A percentile compares a stretch with the other conserved stretches of the same genome.
Evolutionary conservation across 371 early-diverging fungal genomes (phyloP).

Genomic region (Mortierella sp.): DNA sequence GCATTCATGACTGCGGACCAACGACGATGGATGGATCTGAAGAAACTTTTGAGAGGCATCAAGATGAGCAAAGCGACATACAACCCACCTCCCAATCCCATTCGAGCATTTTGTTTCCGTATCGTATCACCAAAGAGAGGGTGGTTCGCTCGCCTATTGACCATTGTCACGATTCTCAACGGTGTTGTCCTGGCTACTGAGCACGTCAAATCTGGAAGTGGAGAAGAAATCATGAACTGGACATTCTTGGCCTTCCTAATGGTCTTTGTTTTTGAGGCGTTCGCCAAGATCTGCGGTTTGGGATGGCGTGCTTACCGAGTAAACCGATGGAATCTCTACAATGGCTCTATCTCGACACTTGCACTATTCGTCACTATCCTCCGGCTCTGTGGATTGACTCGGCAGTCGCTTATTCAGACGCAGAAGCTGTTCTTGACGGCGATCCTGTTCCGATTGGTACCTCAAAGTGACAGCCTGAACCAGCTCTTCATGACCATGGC

Average conservation of each 20-base stretch:
- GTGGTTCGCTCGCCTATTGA: conserved; percentile 61
- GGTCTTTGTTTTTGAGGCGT: conserved; percentile 65
- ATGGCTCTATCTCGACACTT: conserved; percentile 61
- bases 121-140: conserved; percentile 64
- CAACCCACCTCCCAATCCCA: conserved; percentile 45
- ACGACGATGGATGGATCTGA: conserved; percentile 76
- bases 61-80: conserved; percentile 67
- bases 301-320: conserved; percentile 68
- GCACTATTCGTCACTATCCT: conserved; percentile 61
- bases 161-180: conserved; percentile 60
- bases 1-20: conserved; percentile 77
- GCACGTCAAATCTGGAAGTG: conserved; percentile 30
- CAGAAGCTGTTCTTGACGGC: conserved; percentile 75
- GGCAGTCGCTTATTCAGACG: conserved; percentile 62
- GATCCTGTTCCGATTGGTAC: conserved; percentile 72
- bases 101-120: conserved; percentile 61
- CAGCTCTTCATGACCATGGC: conserved; percentile 75
- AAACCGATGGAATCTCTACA: conserved; percentile 73
- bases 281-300: conserved; percentile 62
- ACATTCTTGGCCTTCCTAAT: conserved; percentile 59
- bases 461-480: conserved; percentile 70
- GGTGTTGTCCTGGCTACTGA: conserved; percentile 69
- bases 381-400: conserved; percentile 32
- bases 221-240: conserved; percentile 53
- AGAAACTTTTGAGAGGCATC: conserved; percentile 69